Percentiles rank a stretch among this genome's conserved stretches.
Evolutionary conservation across 257 asterid species (phyloP).

Genomic region (Petrea volubilis): DNA sequence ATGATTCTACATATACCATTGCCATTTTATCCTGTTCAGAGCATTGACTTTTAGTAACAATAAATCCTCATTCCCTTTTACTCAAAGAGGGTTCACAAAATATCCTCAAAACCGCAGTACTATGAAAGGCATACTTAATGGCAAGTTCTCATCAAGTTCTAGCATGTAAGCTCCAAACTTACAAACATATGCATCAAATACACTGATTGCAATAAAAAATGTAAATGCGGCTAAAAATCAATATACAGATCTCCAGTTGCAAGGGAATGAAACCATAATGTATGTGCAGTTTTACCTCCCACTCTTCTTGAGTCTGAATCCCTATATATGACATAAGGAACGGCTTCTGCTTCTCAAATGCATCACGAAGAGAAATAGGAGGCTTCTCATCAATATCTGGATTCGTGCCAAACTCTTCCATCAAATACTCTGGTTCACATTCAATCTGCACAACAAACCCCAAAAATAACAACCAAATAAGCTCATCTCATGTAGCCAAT

Average conservation of each 20-base stretch:
- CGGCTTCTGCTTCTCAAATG: conserved; percentile 90
- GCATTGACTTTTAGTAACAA: not conserved
- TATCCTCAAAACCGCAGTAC: no score
- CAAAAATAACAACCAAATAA: not conserved
- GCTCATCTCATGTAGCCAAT: conserved; percentile 13
- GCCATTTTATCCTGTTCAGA: conserved; percentile 1
- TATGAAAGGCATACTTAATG: no score
- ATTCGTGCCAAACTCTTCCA: conserved; percentile 78
- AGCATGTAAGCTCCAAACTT: not conserved
- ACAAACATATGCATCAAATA: not conserved
- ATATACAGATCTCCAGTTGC: not conserved
- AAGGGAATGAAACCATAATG: not conserved
- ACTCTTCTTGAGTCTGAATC: conserved; percentile 77
- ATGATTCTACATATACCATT: not conserved
- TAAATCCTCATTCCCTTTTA: not conserved
- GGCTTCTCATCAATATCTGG: conserved; percentile 94
- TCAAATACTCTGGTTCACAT: conserved; percentile 81
- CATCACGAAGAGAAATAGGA: conserved; percentile 73
- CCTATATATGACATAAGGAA: conserved; percentile 83
- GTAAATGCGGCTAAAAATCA: not conserved
- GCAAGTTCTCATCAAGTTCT: not conserved
- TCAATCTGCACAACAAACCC: conserved; percentile 58
- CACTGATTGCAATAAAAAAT: not conserved
- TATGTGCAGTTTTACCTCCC: conserved; percentile 68
- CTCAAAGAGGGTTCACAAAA: not conserved